A percentile compares a stretch with the other conserved stretches of the same genome.
Evolutionary conservation across 2,329 filamentous ascomycete genomes (phyloP).

Genomic region (Colletotrichum ledebouriae): DNA sequence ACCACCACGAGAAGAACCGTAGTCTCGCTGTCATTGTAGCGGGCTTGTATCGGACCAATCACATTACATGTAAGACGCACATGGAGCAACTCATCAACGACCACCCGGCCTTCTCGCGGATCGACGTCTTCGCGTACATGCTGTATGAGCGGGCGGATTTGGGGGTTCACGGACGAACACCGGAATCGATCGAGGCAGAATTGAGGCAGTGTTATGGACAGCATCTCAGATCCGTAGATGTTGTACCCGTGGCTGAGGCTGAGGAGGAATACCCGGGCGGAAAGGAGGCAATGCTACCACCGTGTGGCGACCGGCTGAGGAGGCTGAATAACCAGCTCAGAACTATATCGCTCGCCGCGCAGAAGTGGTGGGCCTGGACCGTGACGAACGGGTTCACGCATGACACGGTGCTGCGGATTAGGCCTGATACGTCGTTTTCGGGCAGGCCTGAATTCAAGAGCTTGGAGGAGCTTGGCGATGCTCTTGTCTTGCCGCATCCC

Average conservation of each 20-base stretch:
- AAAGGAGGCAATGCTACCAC: conserved; percentile 10
- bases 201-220: conserved; percentile 39
- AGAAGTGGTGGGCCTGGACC: conserved; percentile 40
- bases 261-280: conserved; percentile 40
- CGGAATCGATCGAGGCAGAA: conserved; percentile 28
- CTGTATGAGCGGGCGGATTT: conserved; percentile 33
- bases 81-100: conserved; percentile 26
- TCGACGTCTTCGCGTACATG: conserved; percentile 42
- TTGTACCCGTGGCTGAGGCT: not conserved
- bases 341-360: conserved; percentile 29
- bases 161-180: conserved; percentile 10
- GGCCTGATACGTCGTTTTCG: conserved; percentile 38
- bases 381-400: conserved; percentile 32
- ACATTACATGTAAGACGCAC: conserved; percentile 28
- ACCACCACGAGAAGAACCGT: conserved; percentile 32
- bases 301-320: conserved; percentile 28
- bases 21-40: conserved; percentile 40
- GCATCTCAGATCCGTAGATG: conserved; percentile 29
- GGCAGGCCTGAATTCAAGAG: conserved; percentile 32
- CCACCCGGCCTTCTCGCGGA: conserved; percentile 28
- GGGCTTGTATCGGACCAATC: conserved; percentile 40
- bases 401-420: conserved; percentile 38
- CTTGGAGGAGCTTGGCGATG: conserved; percentile 35
- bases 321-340: conserved; percentile 40
- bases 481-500: conserved; percentile 41